Base-by-base conservation (phyloP, 2,329 filamentous ascomycete species). In the Fusarium sp. region DNA sequence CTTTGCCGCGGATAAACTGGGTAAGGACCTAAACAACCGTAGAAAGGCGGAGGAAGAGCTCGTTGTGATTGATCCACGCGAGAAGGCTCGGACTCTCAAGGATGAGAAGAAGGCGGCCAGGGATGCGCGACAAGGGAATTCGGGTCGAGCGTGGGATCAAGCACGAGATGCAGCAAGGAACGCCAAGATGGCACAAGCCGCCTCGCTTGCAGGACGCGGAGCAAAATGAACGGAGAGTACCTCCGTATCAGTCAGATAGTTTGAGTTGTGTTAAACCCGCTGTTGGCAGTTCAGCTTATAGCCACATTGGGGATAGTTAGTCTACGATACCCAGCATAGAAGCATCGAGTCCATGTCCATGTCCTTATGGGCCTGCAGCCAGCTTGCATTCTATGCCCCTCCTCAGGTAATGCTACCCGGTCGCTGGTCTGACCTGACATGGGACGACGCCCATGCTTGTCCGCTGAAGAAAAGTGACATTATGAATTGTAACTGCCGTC, bases 1-100 rank as follows among this genome's bases (percentile, higher is more conserved):
- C 46, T 98, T 98, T 78, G 92, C 91, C 39, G 96, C 94, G 66
- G 96, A 98, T 74, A 92, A 91, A 69, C 81, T 98, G 8, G 96
- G 96, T 21, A 98, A 98, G 77, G 93, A 98, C 79, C 81, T 98
- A 55, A 93, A 88, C 54, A 97, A 96, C 86, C 93, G 95, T 77
- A 91, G 89, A 80, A 94, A 96, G 80, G 94, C 95, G 56, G 93
- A 96, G 76, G 94, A 98, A 61, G 93, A 98, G 75, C 80, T 97
- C 44, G 88, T 97, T 46, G 94, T 98, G 5, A 98, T 98, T 79
- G 96, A 99, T 82, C 94, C 94, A 2, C 84, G 93, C 59, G 93
- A 94, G 78, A 93, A 93, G 78, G 91, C 92, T 45, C 90, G 88
- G 77, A 91, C 91, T 41, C 83, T 97, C 41, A 85, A 89, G 76